Base-by-base conservation (phyloP, 1,139 yeast genomes). In the Hyphopichia pseudoburtonii region DNA sequence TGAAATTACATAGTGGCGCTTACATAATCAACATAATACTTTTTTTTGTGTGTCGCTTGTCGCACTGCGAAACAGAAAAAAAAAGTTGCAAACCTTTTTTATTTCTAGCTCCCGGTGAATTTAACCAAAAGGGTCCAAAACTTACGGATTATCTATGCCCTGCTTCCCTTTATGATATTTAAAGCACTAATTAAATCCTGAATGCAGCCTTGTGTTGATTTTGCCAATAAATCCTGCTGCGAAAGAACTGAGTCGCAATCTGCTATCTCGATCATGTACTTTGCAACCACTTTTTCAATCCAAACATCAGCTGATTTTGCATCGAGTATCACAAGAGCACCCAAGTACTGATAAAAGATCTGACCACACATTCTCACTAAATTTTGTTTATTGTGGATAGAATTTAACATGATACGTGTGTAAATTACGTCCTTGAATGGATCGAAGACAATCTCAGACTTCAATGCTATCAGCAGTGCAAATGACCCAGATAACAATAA, bases 321-420 rank as follows among this genome's bases (percentile, higher is more conserved):
- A 28, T 52, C 45, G 17, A 35, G 33, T 25, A 33, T 35, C 9
- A 37, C 42, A 17, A 57, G 34, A 9, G 51, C 43, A 1, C 61
- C 62, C 23, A 57, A 33, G 33, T 50, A 56, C 38, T 59, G 64
- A 33, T 47, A 45, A 39, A 57, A 59, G 15, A 46, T 33, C 30
- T 50, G 54, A 29, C 44, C 37, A 28, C 46, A 42, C 28, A 45
- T 49, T 12, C 51, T 38, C 21, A 56, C 33, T 12, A 36, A 35
- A 32, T 33, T 41, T 37, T 42, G 54, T 29, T 46, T 44, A 31
- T 56, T 57, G 12, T 33, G 31, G 17, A 40, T 36, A 19, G 38
- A 38, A 9, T 33, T 16, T 30, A 37, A 19, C 28, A 43, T 28
- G 19, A 48, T 17, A 27, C 15, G 32, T 3, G 33, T 32, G 35